These are phyloP conservation scores for Volvariella volvacea DNA, from an alignment of 1,284 basidiomycete species.

Conservation along the genomic window DNA sequence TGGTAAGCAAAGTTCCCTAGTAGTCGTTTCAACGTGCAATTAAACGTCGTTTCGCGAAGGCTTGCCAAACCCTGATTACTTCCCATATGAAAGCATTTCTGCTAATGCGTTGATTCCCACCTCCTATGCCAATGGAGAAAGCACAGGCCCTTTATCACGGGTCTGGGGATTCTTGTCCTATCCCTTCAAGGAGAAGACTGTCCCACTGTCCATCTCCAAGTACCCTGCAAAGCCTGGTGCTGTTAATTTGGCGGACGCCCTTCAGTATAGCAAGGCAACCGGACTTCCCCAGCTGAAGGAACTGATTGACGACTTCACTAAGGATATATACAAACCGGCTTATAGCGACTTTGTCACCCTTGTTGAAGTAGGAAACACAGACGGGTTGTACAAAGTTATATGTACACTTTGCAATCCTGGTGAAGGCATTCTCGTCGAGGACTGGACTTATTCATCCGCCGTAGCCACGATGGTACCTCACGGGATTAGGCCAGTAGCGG, in stretches of 20 bases:
- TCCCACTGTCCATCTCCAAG: conserved; percentile 56
- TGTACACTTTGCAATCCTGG: conserved; percentile 64
- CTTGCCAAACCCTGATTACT: conserved; percentile 53
- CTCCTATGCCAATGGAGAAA: conserved; percentile 20
- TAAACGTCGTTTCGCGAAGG: conserved; percentile 28
- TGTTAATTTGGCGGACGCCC: conserved; percentile 56
- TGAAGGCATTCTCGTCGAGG: conserved; percentile 65
- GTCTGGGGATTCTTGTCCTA: conserved; percentile 61
- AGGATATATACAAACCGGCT: conserved; percentile 59
- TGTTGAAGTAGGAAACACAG: conserved; percentile 71
- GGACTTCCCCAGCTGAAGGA: conserved; percentile 47
- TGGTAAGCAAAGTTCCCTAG: conserved; percentile 27
- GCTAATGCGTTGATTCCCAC: conserved; percentile 34
- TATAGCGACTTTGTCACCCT: conserved; percentile 63
- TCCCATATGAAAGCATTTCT: conserved; percentile 54
- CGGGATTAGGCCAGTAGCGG: conserved; percentile 44
- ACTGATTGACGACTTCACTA: conserved; percentile 54
- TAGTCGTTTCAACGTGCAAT: conserved; percentile 1
- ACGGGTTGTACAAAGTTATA: conserved; percentile 57
- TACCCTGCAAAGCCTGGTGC: conserved; percentile 39
- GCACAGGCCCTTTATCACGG: conserved; percentile 52
- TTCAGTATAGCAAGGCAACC: conserved; percentile 68
- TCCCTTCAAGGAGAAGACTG: conserved; percentile 41
- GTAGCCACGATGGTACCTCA: conserved; percentile 34
- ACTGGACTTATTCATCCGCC: conserved; percentile 64